These are phyloP conservation scores for Geotrichum macrosporum DNA, from an alignment of 1,139 yeast genomes.

Conservation along the genomic window DNA sequence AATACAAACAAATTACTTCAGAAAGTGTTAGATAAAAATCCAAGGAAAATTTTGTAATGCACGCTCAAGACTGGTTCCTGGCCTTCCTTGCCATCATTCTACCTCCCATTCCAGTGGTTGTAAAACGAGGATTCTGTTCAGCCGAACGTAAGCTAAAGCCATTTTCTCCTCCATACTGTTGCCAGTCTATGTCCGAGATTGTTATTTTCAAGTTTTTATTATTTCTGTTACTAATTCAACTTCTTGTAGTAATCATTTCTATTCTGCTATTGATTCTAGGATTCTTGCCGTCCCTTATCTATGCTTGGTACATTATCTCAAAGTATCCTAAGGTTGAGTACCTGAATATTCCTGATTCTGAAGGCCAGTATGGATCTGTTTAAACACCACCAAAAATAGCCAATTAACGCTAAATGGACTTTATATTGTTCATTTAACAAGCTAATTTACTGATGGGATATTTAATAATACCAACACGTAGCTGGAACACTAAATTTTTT, in stretches of 20 bases:
- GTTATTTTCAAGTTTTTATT: too few relatives aligned
- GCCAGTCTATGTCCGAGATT: too few relatives aligned
- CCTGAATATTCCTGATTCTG: conserved; percentile 9
- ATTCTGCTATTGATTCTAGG: conserved; percentile 67
- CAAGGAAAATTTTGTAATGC: conserved; percentile 20
- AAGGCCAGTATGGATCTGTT: conserved; percentile 17
- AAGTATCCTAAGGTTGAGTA: conserved; percentile 33
- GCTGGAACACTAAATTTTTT: too few relatives aligned
- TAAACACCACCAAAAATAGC: not conserved
- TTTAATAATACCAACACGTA: too few relatives aligned
- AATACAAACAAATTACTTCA: too few relatives aligned
- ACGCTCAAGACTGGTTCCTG: conserved; percentile 22
- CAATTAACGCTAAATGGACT: too few relatives aligned
- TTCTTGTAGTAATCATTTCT: conserved; percentile 50
- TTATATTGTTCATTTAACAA: too few relatives aligned
- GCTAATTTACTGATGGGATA: too few relatives aligned
- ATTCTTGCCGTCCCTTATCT: conserved; percentile 60
- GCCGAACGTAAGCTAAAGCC: conserved; percentile 52
- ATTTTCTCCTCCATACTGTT: too few relatives aligned
- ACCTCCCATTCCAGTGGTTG: conserved; percentile 67
- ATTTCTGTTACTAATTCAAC: too few relatives aligned
- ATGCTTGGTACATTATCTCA: conserved; percentile 40
- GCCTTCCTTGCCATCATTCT: conserved; percentile 46
- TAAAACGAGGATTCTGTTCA: conserved; percentile 60
- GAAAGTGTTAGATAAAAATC: too few relatives aligned